Evolutionary conservation across 208 protist genomes (phyloP), one percentile per base, ranked within the genome.

Genomic region (Acanthamoeba culbertsoni): DNA sequence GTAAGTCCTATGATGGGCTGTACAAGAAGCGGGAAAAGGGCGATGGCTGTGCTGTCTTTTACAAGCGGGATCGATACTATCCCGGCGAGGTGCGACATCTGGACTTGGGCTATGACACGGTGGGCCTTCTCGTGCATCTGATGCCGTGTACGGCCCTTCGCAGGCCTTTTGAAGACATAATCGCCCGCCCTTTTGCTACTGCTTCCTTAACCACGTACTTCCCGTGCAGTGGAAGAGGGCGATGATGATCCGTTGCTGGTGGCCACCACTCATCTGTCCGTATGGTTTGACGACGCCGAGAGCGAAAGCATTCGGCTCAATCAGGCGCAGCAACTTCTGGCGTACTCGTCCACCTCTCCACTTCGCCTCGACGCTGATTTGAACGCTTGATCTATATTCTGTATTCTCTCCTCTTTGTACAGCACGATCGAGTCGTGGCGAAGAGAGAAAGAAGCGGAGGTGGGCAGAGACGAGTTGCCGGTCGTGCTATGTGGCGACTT

Each of bases 1-100:
- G 68, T 42, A 43, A 79, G 42, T 33, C 68, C 37, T 79, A 79
- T 42, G 31, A 37, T 26, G 68, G 68, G 0, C 26, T 79, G 16
- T 79, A 79, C 40, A 79, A 79, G 68, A 79, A 79, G 68, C 33
- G 68, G 20, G 68, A 79, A 20, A 79, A 79, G 68, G 68, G 68
- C 20, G 68, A 79, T 26, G 68, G 68, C n/a, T 79, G 68, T 28
- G 68, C 68, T 0, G 40, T 79, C 14, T 51, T 79, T 42, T 79
- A 79, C 68, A 43, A 79, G 6, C 20, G 68, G 16, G 68, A 79
- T 4, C 68, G 68, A 26, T 79, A 79, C 68, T 79, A 79, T 28
- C 26, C 20, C 0, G 68, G 68, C 40, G 68, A 79, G 23, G 42
- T 51, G 4, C 14, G 68, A 0, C 40, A 79, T 8, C 37, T 79